These are phyloP conservation scores for Epichloe uncinata DNA, from an alignment of 2,329 filamentous ascomycete genomes.

Conservation along the genomic window DNA sequence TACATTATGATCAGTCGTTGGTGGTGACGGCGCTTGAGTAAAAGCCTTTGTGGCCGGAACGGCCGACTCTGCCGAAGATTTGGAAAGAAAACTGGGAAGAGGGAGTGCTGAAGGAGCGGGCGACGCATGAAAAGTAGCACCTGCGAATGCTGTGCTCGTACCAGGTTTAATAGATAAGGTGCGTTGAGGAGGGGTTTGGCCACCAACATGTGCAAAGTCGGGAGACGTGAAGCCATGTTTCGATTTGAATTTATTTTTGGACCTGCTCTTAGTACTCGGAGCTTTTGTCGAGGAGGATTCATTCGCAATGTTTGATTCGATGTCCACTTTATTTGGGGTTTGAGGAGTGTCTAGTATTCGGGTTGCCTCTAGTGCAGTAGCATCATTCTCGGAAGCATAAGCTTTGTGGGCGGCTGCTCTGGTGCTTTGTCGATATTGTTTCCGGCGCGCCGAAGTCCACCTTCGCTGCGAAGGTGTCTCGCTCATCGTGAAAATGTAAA, in stretches of 20 bases:
- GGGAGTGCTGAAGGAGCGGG: conserved; percentile 83
- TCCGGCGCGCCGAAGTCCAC: conserved; percentile 22
- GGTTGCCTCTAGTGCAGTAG: conserved; percentile 16
- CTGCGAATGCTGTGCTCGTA: conserved; percentile 59
- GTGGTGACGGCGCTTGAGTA: conserved; percentile 33
- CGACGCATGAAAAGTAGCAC: conserved; percentile 88
- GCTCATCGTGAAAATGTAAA: conserved; percentile 1
- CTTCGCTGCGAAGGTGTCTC: conserved; percentile 4
- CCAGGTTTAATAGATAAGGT: conserved; percentile 30
- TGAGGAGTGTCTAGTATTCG: conserved; percentile 23
- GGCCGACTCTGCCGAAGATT: conserved; percentile 56
- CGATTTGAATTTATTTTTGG: conserved; percentile 14
- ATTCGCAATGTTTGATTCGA: conserved; percentile 21
- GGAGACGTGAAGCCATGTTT: conserved; percentile 24
- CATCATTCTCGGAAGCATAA: conserved; percentile 48
- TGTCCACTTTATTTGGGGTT: conserved; percentile 33
- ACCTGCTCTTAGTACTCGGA: conserved; percentile 19
- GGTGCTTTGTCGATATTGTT: conserved; percentile 27
- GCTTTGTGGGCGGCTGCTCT: conserved; percentile 33
- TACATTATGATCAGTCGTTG: conserved; percentile 38
- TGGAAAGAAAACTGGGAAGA: conserved; percentile 75
- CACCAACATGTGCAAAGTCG: conserved; percentile 24
- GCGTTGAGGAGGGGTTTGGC: conserved; percentile 29
- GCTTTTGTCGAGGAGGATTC: conserved; percentile 13
- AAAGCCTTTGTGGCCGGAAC: conserved; percentile 19